phyloP scores from a whole-genome alignment of 1,284 basidiomycete species.

The Retiboletus flavoniger region DNA sequence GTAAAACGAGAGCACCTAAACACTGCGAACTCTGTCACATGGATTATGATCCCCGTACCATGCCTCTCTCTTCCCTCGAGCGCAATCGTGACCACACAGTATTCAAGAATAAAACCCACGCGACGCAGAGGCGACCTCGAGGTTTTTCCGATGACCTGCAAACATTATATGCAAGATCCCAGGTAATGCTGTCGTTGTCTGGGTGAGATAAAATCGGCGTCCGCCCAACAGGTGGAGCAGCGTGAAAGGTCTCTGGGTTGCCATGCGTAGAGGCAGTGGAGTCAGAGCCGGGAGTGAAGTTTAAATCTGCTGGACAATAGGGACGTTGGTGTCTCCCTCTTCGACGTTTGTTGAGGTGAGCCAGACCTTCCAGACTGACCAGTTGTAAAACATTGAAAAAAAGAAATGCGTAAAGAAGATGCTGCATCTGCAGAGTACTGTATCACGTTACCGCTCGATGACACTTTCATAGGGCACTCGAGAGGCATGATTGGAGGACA shows the following conservation, averaged over 20 bases:
- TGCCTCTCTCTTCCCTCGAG: conserved; percentile 38
- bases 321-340: conserved; percentile 21
- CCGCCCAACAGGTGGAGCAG: conserved; percentile 8
- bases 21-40: background rate
- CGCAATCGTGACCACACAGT: conserved; percentile 60
- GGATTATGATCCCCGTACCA: conserved; percentile 8
- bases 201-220: conserved; percentile 12
- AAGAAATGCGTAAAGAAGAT: conserved; percentile 59
- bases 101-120: conserved; percentile 68
- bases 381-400: conserved; percentile 61
- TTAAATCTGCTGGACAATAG: conserved; percentile 18
- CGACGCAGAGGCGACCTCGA: conserved; percentile 52
- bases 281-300: background rate
- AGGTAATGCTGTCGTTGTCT: background rate
- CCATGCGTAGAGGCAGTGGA: background rate
- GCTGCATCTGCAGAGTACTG: too few species aligned
- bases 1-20: background rate
- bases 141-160: conserved; percentile 40
- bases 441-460: too few species aligned
- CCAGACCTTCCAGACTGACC: conserved; percentile 48
- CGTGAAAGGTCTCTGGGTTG: background rate
- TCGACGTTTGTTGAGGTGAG: conserved; percentile 43
- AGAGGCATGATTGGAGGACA: too few species aligned
- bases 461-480: too few species aligned
- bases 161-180: conserved; percentile 22